Evolutionary conservation across 2,329 filamentous ascomycete species (phyloP).

Genomic region (Westerdykella sp.): DNA sequence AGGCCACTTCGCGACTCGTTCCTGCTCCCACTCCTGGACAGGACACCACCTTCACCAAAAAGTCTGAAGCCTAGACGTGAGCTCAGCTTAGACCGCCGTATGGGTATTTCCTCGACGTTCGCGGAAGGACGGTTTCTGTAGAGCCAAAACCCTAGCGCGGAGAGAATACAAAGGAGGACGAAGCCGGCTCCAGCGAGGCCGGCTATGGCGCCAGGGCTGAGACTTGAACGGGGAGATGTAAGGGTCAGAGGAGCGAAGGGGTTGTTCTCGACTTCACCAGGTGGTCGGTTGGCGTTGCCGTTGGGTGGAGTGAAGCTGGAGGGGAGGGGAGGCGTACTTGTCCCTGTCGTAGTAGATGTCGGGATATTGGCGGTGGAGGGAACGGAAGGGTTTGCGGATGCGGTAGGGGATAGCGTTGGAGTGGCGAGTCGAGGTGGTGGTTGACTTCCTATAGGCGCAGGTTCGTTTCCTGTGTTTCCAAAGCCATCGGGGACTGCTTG

Average conservation of each 20-base stretch:
- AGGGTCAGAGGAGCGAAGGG: slow-evolving; percentile 1
- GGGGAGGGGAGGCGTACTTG: slow-evolving; percentile 1
- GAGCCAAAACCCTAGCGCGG: slow-evolving; percentile 4
- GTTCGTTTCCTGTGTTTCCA: slow-evolving; percentile 18
- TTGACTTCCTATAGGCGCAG: slow-evolving; percentile 5
- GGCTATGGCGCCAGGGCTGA: slow-evolving; percentile 10
- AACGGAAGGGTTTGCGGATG: not conserved
- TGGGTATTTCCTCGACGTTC: slow-evolving; percentile 17
- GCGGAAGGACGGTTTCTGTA: slow-evolving; percentile 7
- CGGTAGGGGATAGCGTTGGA: not conserved
- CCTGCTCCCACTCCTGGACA: not conserved
- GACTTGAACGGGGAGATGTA: slow-evolving; percentile 2
- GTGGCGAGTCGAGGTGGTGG: slow-evolving; percentile 4
- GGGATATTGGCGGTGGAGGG: slow-evolving; percentile 1
- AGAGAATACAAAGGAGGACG: slow-evolving; percentile 5
- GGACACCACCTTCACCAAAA: slow-evolving; percentile 9
- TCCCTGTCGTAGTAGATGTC: slow-evolving; percentile 1
- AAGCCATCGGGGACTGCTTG: slow-evolving; percentile 19
- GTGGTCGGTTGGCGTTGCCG: slow-evolving; percentile 2
- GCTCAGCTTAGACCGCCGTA: slow-evolving; percentile 16
- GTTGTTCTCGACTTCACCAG: slow-evolving; percentile 3
- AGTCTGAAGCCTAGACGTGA: slow-evolving; percentile 12
- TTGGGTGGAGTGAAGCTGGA: not conserved
- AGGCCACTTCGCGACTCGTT: slow-evolving; percentile 2
- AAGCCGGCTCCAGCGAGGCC: slow-evolving; percentile 10